Base-by-base conservation (phyloP, 148 eudicot genomes). In the Suaeda aralocaspica region DNA sequence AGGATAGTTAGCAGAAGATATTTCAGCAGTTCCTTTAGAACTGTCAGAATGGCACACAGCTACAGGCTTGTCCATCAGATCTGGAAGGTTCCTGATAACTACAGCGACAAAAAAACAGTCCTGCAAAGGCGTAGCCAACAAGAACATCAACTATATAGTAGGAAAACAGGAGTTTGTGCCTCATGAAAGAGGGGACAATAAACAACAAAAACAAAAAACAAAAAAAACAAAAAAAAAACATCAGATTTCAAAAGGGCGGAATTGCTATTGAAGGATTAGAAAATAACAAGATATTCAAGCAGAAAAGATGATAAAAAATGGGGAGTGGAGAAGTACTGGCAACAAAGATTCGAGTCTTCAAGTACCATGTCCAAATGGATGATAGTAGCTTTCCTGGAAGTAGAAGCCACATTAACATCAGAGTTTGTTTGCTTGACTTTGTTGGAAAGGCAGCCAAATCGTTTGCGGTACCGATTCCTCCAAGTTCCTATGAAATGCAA, bases 41-140 rank as follows among this genome's bases (percentile, higher is more conserved):
- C 80, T 94, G 80, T 91, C 99, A 39, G 96, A 94, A 79, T 94
- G 99, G 80, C 96, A 94, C 69, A 94, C 91, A 74, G 96, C 99
- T 71, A 91, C 96, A 76, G 96, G 99, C 77, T 86, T 91, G 71
- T 84, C 92, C 72, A 70, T 70, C 71, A 91, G 77, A 52, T 87
- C 99, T 53, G 91, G 88, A 67, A 51, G 87, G 50, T 85, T 83
- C 80, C 96, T 87, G 58, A 87, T 82, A 69, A 89, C 87, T 55
- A 91, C 99, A 24, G 99, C 84, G 58, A 94, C 99, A 77, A 94
- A 94, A 79, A 94, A 91, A 70, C 91, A 94, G 68, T 94, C 99
- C 97, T 94, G 97, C 68, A 74, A 66, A 56, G 70, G 63, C 22
- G 73, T 44, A 70, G 30, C 21, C 28, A 52, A 28, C 11, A 21